Evolutionary conservation across 352 stramenopile species (phyloP).

Genomic region (Globisporangium viniferum): DNA sequence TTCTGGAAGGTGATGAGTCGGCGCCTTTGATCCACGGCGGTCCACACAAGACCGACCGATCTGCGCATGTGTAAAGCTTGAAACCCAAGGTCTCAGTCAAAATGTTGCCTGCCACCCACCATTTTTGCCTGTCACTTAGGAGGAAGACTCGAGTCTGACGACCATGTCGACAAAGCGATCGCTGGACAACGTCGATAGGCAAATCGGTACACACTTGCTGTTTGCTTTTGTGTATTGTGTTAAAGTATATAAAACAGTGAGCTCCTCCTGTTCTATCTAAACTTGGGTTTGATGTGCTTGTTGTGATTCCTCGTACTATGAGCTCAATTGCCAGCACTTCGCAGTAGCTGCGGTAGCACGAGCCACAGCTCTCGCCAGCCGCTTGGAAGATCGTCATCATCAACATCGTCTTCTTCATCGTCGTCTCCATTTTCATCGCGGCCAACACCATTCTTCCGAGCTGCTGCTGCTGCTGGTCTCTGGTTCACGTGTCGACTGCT

Average conservation of each 20-base stretch:
- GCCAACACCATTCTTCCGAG: not conserved
- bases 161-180: slow-evolving; percentile 8
- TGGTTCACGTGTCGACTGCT: not conserved
- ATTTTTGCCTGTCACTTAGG: not conserved
- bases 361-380: slow-evolving; percentile 31
- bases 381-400: slow-evolving; percentile 13
- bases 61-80: slow-evolving; percentile 5
- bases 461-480: not conserved
- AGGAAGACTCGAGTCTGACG: not conserved
- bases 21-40: slow-evolving; percentile 37
- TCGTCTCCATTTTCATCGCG: slow-evolving; percentile 4
- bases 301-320: not conserved
- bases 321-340: slow-evolving; percentile 21
- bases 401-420: slow-evolving; percentile 14
- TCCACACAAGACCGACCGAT: not conserved
- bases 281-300: not conserved
- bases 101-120: not conserved
- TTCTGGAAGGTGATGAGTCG: slow-evolving; percentile 28
- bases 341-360: slow-evolving; percentile 47
- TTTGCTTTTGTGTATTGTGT: slow-evolving; percentile 14
- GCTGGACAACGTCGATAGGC: not conserved
- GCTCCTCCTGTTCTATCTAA: not conserved
- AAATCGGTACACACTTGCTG: not conserved
- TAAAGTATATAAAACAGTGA: slow-evolving; percentile 15
- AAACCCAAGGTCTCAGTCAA: not conserved